These are phyloP conservation scores for Thalassiosira livingstoniorum DNA, from an alignment of 352 stramenopile genomes.

Conservation along the genomic window DNA sequence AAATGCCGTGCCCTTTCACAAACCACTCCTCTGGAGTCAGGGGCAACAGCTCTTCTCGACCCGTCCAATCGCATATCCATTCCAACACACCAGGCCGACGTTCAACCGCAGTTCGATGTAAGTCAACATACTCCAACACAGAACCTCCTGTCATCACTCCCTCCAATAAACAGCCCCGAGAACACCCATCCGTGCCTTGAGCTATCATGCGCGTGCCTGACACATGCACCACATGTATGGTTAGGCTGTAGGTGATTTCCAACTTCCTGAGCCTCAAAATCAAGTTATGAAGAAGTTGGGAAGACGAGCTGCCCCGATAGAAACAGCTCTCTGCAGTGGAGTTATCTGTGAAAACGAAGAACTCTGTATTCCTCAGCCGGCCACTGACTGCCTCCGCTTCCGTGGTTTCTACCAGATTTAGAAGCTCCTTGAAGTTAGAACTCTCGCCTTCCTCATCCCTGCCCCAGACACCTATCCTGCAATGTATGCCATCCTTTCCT, in stretches of 20 bases:
- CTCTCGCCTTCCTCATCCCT: constrained; percentile 21
- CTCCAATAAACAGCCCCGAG: constrained; percentile 36
- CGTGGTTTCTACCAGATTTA: constrained; percentile 50
- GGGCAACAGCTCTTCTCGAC: neutral
- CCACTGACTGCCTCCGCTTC: constrained; percentile 34
- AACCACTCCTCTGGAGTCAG: constrained; percentile 56
- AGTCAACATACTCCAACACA: constrained; percentile 47
- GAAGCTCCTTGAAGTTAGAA: constrained; percentile 61
- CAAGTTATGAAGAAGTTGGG: constrained; percentile 37
- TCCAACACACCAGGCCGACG: constrained; percentile 14
- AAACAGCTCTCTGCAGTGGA: constrained; percentile 53
- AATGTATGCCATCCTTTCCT: neutral
- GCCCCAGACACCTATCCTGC: constrained; percentile 36
- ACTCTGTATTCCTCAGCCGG: constrained; percentile 25
- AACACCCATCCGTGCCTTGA: constrained; percentile 61
- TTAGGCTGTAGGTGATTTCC: neutral
- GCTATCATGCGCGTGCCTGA: constrained; percentile 65
- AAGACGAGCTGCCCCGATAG: constrained; percentile 51
- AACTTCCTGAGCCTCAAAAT: constrained; percentile 39
- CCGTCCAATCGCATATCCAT: constrained; percentile 27
- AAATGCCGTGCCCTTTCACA: constrained; percentile 35
- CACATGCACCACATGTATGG: constrained; percentile 56
- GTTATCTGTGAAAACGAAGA: constrained; percentile 79
- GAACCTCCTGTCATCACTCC: constrained; percentile 45
- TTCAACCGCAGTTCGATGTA: constrained; percentile 31